A percentile compares a stretch with the other conserved stretches of the same genome.
phyloP scores from a whole-genome alignment of 805 yeast species.

The baker's yeast (Saccharomyces cerevisiae) region DNA sequence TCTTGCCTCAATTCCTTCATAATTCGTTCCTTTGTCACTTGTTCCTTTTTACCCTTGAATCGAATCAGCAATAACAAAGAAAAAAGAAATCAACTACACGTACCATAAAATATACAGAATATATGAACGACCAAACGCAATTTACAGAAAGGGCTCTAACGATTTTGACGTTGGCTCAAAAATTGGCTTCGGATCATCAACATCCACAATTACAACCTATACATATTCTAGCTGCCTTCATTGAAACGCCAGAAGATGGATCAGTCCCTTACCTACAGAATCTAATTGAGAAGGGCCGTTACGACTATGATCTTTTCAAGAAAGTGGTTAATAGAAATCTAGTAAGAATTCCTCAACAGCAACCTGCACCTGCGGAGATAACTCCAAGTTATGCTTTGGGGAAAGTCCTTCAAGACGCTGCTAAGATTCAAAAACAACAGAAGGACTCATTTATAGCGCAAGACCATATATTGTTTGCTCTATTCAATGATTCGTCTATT shows the following conservation, averaged over 20 bases:
- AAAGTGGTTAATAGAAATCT: constrained; percentile 72
- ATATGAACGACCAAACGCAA: constrained; percentile 48
- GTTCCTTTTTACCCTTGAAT: not conserved
- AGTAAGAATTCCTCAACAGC: constrained; percentile 79
- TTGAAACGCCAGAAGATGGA: constrained; percentile 47
- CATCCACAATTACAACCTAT: constrained; percentile 82
- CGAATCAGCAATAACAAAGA: not conserved
- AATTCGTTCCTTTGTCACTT: not conserved
- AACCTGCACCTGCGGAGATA: constrained; percentile 80
- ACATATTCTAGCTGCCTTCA: constrained; percentile 88
- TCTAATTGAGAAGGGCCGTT: constrained; percentile 75
- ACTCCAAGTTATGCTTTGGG: constrained; percentile 70
- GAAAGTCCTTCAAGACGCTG: constrained; percentile 64
- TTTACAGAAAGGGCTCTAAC: constrained; percentile 90
- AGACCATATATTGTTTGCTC: constrained; percentile 82
- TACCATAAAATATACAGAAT: not conserved
- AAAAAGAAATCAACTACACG: not conserved
- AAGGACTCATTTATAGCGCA: constrained; percentile 90
- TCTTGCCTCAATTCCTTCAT: not conserved
- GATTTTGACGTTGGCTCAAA: constrained; percentile 68
- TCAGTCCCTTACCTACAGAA: constrained; percentile 67
- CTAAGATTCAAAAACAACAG: constrained; percentile 73
- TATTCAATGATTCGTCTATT: constrained; percentile 69
- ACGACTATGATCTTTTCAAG: constrained; percentile 75
- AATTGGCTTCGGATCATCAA: constrained; percentile 75